Evolutionary conservation across 208 protist species (phyloP), one percentile per base, ranked within the genome.

Genomic region (Naegleria lovaniensis): DNA sequence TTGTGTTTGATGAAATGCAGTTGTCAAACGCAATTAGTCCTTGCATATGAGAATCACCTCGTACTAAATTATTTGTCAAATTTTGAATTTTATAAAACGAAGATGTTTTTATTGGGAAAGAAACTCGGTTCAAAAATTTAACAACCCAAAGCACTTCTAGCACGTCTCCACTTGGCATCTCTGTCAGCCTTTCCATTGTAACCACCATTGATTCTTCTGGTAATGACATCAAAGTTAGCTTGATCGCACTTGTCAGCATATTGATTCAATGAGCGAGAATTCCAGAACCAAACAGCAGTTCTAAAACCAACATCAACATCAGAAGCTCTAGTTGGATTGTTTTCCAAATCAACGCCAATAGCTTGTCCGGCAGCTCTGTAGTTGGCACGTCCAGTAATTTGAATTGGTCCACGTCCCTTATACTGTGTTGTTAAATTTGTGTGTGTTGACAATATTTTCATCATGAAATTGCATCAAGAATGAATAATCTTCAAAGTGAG

Each of bases 171-270:
- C 25, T 79, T 19, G n/a, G 67, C 79, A 39, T 88, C 90, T 58
- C 89, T 59, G 67, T 92, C 91, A 36, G 91, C 91, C 52, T 92
- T 85, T 33, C 91, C 91, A 83, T 92, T 92, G 90, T 55, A 67
- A n/a, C 91, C 91, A 33, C 91, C 91, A 51, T 92, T 92, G 22
- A 92, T 89, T 55, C 83, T 67, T 55, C 58, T 59, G 2, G 91
- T 92, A n/a, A 92, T 36, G 5, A 36, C 0, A 67, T 91, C 85
- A 83, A 92, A 90, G 5, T 29, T 33, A 52, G 89, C 7, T 79
- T 79, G 87, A 13, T 22, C 89, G 22, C 89, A 39, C 0, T 59
- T 5, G 38, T 92, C 91, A 43, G 89, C 88, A 83, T 92, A 86
- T 19, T 59, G 85, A 40, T 92, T 92, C 40, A 92, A 85, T 11